phyloP scores from a whole-genome alignment of 73 alveolate species.

The Stentor roeselii region DNA sequence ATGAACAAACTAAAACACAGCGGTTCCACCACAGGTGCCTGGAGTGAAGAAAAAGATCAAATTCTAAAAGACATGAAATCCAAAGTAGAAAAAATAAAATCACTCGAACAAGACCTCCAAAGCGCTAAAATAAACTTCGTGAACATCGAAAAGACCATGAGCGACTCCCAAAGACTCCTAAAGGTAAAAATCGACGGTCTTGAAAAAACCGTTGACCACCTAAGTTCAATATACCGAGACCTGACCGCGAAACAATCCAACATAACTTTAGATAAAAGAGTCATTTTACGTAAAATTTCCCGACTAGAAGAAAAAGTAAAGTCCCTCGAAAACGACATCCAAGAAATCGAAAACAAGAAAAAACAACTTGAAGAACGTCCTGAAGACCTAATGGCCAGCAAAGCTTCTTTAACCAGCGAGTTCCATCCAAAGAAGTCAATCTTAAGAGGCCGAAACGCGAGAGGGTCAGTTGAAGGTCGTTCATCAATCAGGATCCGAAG shows the following conservation, averaged over 20 bases:
- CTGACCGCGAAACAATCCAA: neutral
- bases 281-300: neutral
- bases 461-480: constrained; percentile 1
- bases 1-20: neutral
- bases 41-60: neutral
- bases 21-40: neutral
- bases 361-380: neutral
- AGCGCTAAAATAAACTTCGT: neutral
- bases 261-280: neutral
- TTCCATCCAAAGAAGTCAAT: neutral
- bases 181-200: neutral
- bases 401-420: neutral
- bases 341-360: neutral
- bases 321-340: neutral
- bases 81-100: neutral
- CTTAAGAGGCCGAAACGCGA: neutral
- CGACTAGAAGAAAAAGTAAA: neutral
- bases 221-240: neutral
- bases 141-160: neutral
- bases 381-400: neutral
- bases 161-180: neutral
- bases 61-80: neutral
- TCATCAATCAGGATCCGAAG: constrained; percentile 1
- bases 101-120: neutral
- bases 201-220: neutral